These are phyloP conservation scores for Fusarium sp. DNA, from an alignment of 2,329 filamentous ascomycete genomes.

Conservation along the genomic window DNA sequence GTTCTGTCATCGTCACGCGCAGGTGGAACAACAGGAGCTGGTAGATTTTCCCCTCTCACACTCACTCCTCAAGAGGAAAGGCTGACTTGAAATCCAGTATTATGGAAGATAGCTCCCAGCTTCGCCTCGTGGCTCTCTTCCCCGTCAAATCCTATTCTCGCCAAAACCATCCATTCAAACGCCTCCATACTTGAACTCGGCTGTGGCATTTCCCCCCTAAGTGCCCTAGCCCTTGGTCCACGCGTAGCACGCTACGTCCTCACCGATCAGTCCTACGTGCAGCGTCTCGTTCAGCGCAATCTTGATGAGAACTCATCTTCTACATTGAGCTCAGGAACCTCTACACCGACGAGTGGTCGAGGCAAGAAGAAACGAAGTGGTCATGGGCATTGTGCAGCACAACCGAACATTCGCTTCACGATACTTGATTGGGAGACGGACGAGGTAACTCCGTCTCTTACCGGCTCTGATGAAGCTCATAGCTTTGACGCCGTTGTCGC, in stretches of 20 bases:
- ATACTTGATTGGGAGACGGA: constrained; percentile 86
- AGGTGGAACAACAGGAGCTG: constrained; percentile 65
- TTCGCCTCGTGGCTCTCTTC: constrained; percentile 83
- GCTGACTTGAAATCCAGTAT: constrained; percentile 59
- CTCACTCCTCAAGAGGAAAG: constrained; percentile 1
- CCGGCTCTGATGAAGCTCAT: constrained; percentile 45
- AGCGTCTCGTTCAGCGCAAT: constrained; percentile 80
- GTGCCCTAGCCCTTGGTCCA: constrained; percentile 74
- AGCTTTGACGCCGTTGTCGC: constrained; percentile 80
- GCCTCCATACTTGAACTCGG: constrained; percentile 83
- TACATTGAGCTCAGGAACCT: constrained; percentile 11
- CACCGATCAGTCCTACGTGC: constrained; percentile 89
- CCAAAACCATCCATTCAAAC: constrained; percentile 54
- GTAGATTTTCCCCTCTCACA: constrained; percentile 43
- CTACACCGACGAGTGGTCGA: constrained; percentile 14
- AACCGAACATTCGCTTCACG: constrained; percentile 61
- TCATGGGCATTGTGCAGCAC: constrained; percentile 3
- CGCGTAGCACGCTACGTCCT: constrained; percentile 74
- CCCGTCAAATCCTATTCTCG: constrained; percentile 69
- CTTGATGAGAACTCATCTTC: constrained; percentile 66
- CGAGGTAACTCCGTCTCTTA: constrained; percentile 57
- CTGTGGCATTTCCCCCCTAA: constrained; percentile 84
- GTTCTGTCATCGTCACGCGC: constrained; percentile 80
- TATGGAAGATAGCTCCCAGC: constrained; percentile 90
- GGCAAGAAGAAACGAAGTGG: constrained; percentile 31